Evolutionary conservation across 1,284 basidiomycete genomes (phyloP).

Genomic region (Ceratobasidium sp.): DNA sequence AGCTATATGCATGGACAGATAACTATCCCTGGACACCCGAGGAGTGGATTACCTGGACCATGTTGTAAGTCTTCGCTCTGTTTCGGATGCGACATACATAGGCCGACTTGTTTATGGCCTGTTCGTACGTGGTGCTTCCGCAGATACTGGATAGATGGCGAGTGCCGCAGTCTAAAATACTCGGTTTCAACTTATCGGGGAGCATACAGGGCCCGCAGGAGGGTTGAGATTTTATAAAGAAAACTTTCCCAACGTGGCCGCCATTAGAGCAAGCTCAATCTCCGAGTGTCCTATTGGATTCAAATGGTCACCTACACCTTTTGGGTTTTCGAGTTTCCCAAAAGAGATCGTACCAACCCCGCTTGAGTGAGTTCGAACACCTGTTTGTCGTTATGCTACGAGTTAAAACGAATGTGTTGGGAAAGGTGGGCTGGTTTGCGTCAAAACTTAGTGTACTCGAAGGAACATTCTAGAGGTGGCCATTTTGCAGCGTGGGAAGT

Average conservation of each 20-base stretch:
- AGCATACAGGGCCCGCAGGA: slow-evolving; percentile 39
- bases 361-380: slow-evolving; percentile 41
- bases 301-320: slow-evolving; percentile 42
- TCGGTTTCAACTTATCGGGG: not conserved
- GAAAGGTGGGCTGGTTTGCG: slow-evolving; percentile 42
- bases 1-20: slow-evolving; percentile 45
- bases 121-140: not conserved
- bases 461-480: slow-evolving; percentile 43
- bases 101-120: not conserved
- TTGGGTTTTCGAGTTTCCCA: slow-evolving; percentile 44
- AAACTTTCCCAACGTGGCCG: slow-evolving; percentile 10
- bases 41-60: slow-evolving; percentile 46
- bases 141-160: slow-evolving; percentile 34
- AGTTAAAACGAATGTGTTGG: slow-evolving; percentile 9
- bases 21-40: slow-evolving; percentile 46
- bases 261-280: slow-evolving; percentile 14
- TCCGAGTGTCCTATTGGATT: slow-evolving; percentile 5
- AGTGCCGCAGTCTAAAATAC: not conserved
- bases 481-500: slow-evolving; percentile 47
- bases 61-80: slow-evolving; percentile 39
- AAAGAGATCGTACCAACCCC: slow-evolving; percentile 43
- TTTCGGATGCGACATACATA: not conserved
- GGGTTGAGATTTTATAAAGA: slow-evolving; percentile 46
- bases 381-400: not conserved
- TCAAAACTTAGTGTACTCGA: slow-evolving; percentile 43